These are phyloP conservation scores for Coemansia sp. DNA, from an alignment of 192 early-diverging fungal genomes.

Conservation along the genomic window DNA sequence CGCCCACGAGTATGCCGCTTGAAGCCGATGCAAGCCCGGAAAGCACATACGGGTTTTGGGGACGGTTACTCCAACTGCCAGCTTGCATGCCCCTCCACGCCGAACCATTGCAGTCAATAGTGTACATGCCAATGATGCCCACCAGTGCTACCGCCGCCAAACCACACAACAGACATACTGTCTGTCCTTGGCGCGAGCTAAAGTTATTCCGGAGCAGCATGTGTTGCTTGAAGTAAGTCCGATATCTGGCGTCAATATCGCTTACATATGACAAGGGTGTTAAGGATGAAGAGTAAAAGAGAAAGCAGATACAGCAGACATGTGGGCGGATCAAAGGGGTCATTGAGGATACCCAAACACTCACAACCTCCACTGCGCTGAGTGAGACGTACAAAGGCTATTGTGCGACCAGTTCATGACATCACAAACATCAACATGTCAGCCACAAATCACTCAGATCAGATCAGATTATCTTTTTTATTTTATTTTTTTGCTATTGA, in stretches of 20 bases:
- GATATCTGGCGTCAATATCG: background rate
- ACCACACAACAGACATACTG: background rate
- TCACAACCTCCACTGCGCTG: background rate
- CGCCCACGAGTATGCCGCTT: background rate
- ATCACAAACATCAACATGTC: background rate
- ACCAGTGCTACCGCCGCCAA: background rate
- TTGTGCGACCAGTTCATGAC: background rate
- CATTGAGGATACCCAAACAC: background rate
- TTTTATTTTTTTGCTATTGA: background rate
- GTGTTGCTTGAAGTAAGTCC: background rate
- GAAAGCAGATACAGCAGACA: background rate
- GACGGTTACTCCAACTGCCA: background rate
- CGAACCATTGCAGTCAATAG: background rate
- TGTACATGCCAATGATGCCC: background rate
- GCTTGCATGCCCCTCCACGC: background rate
- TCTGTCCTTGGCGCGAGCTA: background rate
- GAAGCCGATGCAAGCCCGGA: background rate
- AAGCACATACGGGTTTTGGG: background rate
- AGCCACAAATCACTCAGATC: background rate
- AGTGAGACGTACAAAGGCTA: background rate
- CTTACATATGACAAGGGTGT: background rate
- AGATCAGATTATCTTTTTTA: background rate
- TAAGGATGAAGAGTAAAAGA: background rate
- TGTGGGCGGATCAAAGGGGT: background rate
- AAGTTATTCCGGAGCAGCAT: background rate